phyloP scores from a whole-genome alignment of 345 rosid species.

The Sapria himalayana region DNA sequence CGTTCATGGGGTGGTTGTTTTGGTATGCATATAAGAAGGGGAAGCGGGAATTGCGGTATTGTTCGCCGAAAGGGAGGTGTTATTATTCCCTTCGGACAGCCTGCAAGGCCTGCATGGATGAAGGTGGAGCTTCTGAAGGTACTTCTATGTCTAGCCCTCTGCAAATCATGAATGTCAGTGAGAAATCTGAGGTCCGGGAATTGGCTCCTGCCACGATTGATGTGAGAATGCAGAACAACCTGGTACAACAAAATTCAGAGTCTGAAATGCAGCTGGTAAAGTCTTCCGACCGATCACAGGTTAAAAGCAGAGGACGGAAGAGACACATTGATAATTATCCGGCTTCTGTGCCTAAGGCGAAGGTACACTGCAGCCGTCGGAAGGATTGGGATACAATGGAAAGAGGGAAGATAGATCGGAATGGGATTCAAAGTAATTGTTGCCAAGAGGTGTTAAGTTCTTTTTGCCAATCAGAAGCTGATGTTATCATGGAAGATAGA shows the following conservation, averaged over 20 bases:
- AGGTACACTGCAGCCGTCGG: constrained; percentile 20
- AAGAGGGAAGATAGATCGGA: constrained; percentile 39
- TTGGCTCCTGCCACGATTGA: constrained; percentile 1
- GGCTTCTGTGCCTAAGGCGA: constrained; percentile 34
- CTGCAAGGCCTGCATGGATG: constrained; percentile 15
- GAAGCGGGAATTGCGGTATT: constrained; percentile 10
- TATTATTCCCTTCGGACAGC: constrained; percentile 25
- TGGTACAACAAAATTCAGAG: constrained; percentile 3
- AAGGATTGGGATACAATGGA: constrained; percentile 11
- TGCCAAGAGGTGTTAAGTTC: constrained; percentile 27
- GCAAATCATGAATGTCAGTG: constrained; percentile 1
- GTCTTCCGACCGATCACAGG: constrained; percentile 2
- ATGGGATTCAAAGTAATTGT: constrained; percentile 56
- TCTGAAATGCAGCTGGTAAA: constrained; percentile 1
- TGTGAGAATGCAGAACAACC: constrained; percentile 4
- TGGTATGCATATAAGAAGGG: background rate
- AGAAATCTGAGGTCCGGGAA: constrained; percentile 7
- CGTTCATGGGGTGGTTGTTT: constrained; percentile 29
- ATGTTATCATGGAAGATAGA: constrained; percentile 51
- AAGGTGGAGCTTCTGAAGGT: constrained; percentile 4
- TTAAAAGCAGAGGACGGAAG: constrained; percentile 5
- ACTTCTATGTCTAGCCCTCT: constrained; percentile 2
- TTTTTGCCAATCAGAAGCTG: constrained; percentile 23
- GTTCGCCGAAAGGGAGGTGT: constrained; percentile 19
- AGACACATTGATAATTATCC: constrained; percentile 1